A percentile compares a stretch with the other conserved stretches of the same genome.
Conservation (phyloP, 805 yeast genomes). For the Pichia californica region DNA sequence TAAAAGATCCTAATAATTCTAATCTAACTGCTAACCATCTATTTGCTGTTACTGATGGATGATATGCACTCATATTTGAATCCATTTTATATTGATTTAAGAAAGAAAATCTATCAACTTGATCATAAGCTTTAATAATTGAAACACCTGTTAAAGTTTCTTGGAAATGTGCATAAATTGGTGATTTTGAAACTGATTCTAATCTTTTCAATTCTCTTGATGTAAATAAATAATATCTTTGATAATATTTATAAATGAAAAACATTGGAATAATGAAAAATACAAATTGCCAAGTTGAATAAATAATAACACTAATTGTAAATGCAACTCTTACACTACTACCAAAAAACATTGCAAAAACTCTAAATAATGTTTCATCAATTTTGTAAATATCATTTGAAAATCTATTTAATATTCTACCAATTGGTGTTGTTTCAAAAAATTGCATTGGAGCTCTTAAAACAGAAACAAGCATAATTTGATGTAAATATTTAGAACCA, state of each 20-base stretch:
- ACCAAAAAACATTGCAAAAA: conserved; percentile 60
- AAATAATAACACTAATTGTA: conserved; percentile 73
- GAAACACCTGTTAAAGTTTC: conserved; percentile 73
- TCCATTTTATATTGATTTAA: conserved; percentile 71
- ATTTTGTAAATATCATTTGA: conserved; percentile 86
- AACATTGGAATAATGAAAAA: conserved; percentile 66
- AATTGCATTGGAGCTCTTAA: conserved; percentile 91
- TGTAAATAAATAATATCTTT: conserved; percentile 67
- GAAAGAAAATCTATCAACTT: conserved; percentile 53
- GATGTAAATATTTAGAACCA: conserved; percentile 73
- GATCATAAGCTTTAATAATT: conserved; percentile 69
- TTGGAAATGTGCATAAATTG: conserved; percentile 79
- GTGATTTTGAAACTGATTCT: conserved; percentile 74
- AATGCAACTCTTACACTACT: conserved; percentile 60
- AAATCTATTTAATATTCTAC: conserved; percentile 84
- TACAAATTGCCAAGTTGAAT: conserved; percentile 82
- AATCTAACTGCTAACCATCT: conserved; percentile 96
- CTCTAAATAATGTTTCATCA: conserved; percentile 71
- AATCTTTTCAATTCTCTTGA: conserved; percentile 80
- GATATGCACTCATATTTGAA: conserved; percentile 83
- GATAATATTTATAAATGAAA: conserved; percentile 61
- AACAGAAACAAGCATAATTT: conserved; percentile 63
- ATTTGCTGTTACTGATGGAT: conserved; percentile 87
- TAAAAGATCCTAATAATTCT: conserved; percentile 84
- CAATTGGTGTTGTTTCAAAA: conserved; percentile 93